A percentile compares a stretch with the other conserved stretches of the same genome.
Conservation (phyloP, 1,139 yeast species). For the Entelexis paramagnoliae region DNA sequence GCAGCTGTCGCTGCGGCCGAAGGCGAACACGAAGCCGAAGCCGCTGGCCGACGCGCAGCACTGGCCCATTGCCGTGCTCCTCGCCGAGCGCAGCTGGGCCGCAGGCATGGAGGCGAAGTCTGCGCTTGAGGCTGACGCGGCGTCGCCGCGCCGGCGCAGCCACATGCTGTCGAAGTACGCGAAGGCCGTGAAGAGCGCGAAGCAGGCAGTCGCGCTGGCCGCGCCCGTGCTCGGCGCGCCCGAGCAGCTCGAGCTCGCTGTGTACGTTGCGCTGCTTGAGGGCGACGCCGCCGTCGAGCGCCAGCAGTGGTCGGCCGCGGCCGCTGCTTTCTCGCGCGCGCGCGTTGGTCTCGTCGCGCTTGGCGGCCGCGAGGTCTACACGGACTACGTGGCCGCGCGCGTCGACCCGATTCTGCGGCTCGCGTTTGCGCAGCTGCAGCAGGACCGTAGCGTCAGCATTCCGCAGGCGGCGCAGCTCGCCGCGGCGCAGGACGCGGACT, state of each 20-base stretch:
- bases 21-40: constrained; percentile 34
- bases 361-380: constrained; percentile 30
- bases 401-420: constrained; percentile 61
- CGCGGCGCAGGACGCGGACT: constrained; percentile 9
- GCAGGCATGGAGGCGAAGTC: constrained; percentile 57
- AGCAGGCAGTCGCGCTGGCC: constrained; percentile 38
- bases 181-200: constrained; percentile 44
- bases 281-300: constrained; percentile 52
- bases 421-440: constrained; percentile 40
- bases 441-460: constrained; percentile 28
- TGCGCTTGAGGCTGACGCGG: constrained; percentile 43
- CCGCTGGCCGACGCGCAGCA: constrained; percentile 42
- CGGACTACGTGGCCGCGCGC: constrained; percentile 48
- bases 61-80: constrained; percentile 36
- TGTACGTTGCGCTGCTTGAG: constrained; percentile 49
- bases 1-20: constrained; percentile 28
- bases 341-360: constrained; percentile 51
- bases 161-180: constrained; percentile 59
- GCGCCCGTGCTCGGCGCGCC: constrained; percentile 4
- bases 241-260: constrained; percentile 44
- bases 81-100: constrained; percentile 60
- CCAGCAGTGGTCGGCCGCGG: constrained; percentile 49
- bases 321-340: constrained; percentile 48
- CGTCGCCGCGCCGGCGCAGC: constrained; percentile 28
- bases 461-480: constrained; percentile 28